phyloP scores from a whole-genome alignment of 805 yeast genomes.

The Zygotorulaspora danielsina region DNA sequence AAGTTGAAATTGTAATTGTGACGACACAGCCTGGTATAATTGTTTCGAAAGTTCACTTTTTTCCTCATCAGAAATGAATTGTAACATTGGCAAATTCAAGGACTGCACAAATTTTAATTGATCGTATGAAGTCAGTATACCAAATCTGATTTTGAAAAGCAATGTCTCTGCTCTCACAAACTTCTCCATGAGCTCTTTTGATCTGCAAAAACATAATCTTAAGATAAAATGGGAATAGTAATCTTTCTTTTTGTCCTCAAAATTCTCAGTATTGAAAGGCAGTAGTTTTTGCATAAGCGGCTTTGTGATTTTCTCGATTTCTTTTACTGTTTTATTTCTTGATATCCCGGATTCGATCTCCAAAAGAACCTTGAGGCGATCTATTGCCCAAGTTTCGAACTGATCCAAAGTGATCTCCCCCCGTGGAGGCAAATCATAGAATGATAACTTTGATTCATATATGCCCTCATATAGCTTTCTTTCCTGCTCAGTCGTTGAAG shows the following conservation, averaged over 20 bases:
- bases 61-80: slow-evolving; percentile 60
- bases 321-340: slow-evolving; percentile 59
- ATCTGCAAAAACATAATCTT: slow-evolving; percentile 83
- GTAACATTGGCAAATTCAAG: slow-evolving; percentile 63
- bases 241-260: slow-evolving; percentile 75
- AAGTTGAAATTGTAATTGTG: slow-evolving; percentile 34
- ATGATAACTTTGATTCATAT: slow-evolving; percentile 61
- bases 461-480: slow-evolving; percentile 36
- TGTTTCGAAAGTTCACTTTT: slow-evolving; percentile 45
- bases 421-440: slow-evolving; percentile 73
- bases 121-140: slow-evolving; percentile 57
- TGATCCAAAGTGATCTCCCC: slow-evolving; percentile 87
- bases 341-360: slow-evolving; percentile 76
- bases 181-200: slow-evolving; percentile 74
- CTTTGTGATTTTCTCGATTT: slow-evolving; percentile 58
- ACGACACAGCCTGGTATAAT: slow-evolving; percentile 53
- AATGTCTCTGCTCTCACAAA: slow-evolving; percentile 73
- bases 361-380: slow-evolving; percentile 73
- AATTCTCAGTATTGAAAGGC: slow-evolving; percentile 47
- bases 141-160: slow-evolving; percentile 70
- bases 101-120: slow-evolving; percentile 65
- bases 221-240: slow-evolving; percentile 88
- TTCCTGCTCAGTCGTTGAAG: slow-evolving; percentile 30
- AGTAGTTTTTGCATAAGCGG: slow-evolving; percentile 61
- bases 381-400: slow-evolving; percentile 95